These are phyloP conservation scores for Suhomyces choctaworum DNA, from an alignment of 1,139 yeast genomes.

Conservation along the genomic window DNA sequence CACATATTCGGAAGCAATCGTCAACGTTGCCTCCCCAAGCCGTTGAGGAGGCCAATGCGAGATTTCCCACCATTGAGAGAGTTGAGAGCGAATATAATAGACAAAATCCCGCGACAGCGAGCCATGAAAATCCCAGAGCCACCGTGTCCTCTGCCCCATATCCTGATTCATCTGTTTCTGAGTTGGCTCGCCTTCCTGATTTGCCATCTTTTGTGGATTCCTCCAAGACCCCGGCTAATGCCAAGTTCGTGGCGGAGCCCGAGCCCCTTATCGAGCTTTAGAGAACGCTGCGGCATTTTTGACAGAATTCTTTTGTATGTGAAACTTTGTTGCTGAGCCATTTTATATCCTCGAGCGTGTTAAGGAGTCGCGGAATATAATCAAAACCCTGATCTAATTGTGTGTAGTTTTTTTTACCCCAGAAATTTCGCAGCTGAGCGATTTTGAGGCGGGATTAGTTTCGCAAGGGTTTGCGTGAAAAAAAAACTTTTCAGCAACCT, in stretches of 20 bases:
- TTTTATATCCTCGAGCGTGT: too few relatives aligned
- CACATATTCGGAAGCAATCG: slow-evolving; percentile 14
- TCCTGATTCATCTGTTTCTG: background rate
- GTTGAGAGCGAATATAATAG: slow-evolving; percentile 11
- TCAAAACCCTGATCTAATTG: too few relatives aligned
- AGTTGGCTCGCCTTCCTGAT: slow-evolving; percentile 9
- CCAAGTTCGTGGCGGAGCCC: slow-evolving; percentile 25
- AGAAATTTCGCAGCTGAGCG: background rate
- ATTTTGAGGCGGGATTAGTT: background rate
- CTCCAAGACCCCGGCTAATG: slow-evolving; percentile 3
- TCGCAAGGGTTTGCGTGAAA: background rate
- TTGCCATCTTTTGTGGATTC: slow-evolving; percentile 6
- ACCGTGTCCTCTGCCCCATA: slow-evolving; percentile 2
- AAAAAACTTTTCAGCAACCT: slow-evolving; percentile 5
- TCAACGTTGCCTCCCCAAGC: slow-evolving; percentile 18
- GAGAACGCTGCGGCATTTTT: slow-evolving; percentile 1
- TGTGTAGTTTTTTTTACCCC: too few relatives aligned
- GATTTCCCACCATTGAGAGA: slow-evolving; percentile 17
- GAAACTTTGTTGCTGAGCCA: too few relatives aligned
- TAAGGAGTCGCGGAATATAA: too few relatives aligned
- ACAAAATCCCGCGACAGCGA: slow-evolving; percentile 1
- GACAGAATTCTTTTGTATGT: too few relatives aligned
- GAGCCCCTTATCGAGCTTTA: slow-evolving; percentile 43
- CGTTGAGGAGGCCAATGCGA: slow-evolving; percentile 17
- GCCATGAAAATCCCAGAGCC: background rate